Evolutionary conservation across 106 monocot species (phyloP).

Genomic region (Dioscorea alata): DNA sequence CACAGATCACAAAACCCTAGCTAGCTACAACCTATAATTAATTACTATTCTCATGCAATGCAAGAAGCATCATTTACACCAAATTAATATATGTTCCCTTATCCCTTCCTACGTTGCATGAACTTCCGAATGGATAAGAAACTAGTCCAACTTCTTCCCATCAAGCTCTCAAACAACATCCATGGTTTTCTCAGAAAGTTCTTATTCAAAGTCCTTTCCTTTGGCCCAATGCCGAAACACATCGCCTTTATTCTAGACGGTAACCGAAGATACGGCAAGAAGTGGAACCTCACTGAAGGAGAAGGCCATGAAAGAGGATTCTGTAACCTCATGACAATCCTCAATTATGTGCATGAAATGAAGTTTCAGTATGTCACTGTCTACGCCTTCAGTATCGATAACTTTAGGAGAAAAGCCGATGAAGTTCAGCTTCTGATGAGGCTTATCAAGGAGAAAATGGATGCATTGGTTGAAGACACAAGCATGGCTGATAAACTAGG

Average conservation of each 20-base stretch:
- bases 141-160: background rate
- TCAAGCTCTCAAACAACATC: background rate
- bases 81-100: no score
- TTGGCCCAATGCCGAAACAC: slow-evolving; percentile 34
- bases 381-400: slow-evolving; percentile 56
- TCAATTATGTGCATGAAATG: slow-evolving; percentile 43
- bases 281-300: background rate
- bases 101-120: no score
- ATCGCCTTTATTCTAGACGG: slow-evolving; percentile 60
- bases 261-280: slow-evolving; percentile 39
- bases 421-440: slow-evolving; percentile 34
- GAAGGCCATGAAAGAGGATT: slow-evolving; percentile 23
- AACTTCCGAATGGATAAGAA: background rate
- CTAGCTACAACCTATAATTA: no score
- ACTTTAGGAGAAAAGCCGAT: slow-evolving; percentile 33
- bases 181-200: slow-evolving; percentile 10
- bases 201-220: slow-evolving; percentile 27
- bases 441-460: slow-evolving; percentile 36
- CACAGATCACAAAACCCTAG: no score
- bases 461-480: slow-evolving; percentile 22
- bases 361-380: slow-evolving; percentile 31
- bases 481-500: slow-evolving; percentile 22
- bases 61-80: no score
- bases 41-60: no score
- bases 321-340: slow-evolving; percentile 13